Evolutionary conservation across 768 basidiomycete genomes (phyloP).

Genomic region (Strobilomyces confusus): DNA sequence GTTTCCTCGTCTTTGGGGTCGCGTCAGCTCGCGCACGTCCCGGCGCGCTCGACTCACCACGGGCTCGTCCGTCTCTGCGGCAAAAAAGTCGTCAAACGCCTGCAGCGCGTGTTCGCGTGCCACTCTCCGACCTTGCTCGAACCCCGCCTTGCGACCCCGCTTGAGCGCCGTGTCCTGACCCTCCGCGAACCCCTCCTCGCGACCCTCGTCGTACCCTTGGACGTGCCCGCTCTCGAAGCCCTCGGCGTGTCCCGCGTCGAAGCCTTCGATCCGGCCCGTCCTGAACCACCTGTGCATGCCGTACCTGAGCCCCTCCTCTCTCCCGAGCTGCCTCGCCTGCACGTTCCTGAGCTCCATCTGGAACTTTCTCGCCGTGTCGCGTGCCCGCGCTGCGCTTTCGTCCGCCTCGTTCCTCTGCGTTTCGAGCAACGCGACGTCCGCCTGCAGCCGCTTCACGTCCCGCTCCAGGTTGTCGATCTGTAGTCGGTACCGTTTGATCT

Average conservation of each 20-base stretch:
- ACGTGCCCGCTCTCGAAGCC: constrained; percentile 44
- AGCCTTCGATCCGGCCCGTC: constrained; percentile 42
- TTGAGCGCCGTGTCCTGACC: constrained; percentile 33
- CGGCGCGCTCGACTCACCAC: constrained; percentile 21
- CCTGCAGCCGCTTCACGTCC: constrained; percentile 37
- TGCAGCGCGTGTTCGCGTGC: constrained; percentile 52
- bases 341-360: constrained; percentile 42
- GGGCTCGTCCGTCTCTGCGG: constrained; percentile 37
- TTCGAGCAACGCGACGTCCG: constrained; percentile 33
- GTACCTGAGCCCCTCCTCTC: constrained; percentile 39
- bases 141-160: constrained; percentile 34
- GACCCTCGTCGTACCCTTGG: constrained; percentile 41
- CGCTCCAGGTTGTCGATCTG: constrained; percentile 45
- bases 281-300: constrained; percentile 44
- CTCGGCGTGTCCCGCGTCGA: constrained; percentile 41
- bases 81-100: constrained; percentile 56
- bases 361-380: constrained; percentile 41
- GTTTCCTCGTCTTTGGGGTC: constrained; percentile 17
- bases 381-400: constrained; percentile 39
- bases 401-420: constrained; percentile 39
- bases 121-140: constrained; percentile 39
- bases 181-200: constrained; percentile 36
- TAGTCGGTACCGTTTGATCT: constrained; percentile 44
- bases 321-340: constrained; percentile 40
- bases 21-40: constrained; percentile 7